These are phyloP conservation scores for Triticum urartu DNA, from an alignment of 176 grass and related monocot genomes.

Conservation along the genomic window DNA sequence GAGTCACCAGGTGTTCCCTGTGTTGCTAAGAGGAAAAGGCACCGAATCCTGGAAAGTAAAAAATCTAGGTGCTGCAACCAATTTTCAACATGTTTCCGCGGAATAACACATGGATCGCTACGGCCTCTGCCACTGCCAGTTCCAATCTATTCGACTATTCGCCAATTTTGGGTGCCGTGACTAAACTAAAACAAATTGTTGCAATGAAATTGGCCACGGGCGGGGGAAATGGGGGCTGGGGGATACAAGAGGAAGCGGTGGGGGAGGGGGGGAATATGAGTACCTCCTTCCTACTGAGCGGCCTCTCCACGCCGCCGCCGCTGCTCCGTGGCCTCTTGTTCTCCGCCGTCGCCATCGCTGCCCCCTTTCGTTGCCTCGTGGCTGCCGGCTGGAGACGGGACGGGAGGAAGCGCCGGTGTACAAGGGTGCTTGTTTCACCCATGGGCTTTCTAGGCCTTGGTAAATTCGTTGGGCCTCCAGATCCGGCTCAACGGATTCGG, in stretches of 20 bases:
- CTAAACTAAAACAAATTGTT: too few species aligned
- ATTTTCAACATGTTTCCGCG: too few species aligned
- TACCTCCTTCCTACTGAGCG: conserved; percentile 34
- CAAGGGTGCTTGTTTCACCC: background rate
- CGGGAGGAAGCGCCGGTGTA: background rate
- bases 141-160: too few species aligned
- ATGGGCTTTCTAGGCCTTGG: background rate
- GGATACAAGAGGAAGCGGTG: background rate
- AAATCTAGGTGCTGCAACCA: too few species aligned
- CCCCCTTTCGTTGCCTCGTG: background rate
- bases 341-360: conserved; percentile 12
- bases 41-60: too few species aligned
- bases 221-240: background rate
- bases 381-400: too few species aligned
- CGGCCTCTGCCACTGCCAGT: too few species aligned
- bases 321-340: background rate
- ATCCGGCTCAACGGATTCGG: too few species aligned
- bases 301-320: background rate
- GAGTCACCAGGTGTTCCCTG: background rate
- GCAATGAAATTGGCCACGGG: background rate
- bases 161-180: too few species aligned
- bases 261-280: background rate
- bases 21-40: too few species aligned
- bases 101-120: too few species aligned
- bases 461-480: too few species aligned